A percentile compares a stretch with the other conserved stretches of the same genome.
These are phyloP conservation scores for Alternaria sp. DNA, from an alignment of 2,329 filamentous ascomycete species.

Conservation along the genomic window DNA sequence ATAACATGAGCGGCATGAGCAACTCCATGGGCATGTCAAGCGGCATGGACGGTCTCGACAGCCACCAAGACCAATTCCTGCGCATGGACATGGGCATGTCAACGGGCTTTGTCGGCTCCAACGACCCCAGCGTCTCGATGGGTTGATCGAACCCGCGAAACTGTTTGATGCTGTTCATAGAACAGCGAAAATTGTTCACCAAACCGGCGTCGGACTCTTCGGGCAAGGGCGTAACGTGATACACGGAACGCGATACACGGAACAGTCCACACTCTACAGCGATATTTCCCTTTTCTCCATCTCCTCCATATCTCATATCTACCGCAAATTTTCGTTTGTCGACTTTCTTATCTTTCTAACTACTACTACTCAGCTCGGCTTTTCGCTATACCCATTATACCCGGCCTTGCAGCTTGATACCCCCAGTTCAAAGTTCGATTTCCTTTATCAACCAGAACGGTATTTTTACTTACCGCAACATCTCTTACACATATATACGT, in stretches of 20 bases:
- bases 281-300: not conserved
- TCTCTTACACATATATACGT: not conserved
- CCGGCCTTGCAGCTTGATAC: not conserved
- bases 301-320: not conserved
- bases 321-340: not conserved
- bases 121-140: slow-evolving; percentile 28
- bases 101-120: slow-evolving; percentile 36
- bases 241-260: slow-evolving; percentile 6
- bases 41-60: slow-evolving; percentile 44
- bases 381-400: slow-evolving; percentile 3
- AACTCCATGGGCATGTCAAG: slow-evolving; percentile 29
- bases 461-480: not conserved
- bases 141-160: slow-evolving; percentile 11
- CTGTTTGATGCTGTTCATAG: not conserved
- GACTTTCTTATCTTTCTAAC: not conserved
- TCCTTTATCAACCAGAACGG: not conserved
- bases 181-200: slow-evolving; percentile 4
- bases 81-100: slow-evolving; percentile 41
- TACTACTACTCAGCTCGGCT: not conserved
- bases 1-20: slow-evolving; percentile 16
- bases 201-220: slow-evolving; percentile 3
- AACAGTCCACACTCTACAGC: not conserved
- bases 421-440: not conserved
- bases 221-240: slow-evolving; percentile 11
- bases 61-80: slow-evolving; percentile 41